Evolutionary conservation across 139 green algal genomes (phyloP).

Genomic region (Tetratostichococcus sp.): DNA sequence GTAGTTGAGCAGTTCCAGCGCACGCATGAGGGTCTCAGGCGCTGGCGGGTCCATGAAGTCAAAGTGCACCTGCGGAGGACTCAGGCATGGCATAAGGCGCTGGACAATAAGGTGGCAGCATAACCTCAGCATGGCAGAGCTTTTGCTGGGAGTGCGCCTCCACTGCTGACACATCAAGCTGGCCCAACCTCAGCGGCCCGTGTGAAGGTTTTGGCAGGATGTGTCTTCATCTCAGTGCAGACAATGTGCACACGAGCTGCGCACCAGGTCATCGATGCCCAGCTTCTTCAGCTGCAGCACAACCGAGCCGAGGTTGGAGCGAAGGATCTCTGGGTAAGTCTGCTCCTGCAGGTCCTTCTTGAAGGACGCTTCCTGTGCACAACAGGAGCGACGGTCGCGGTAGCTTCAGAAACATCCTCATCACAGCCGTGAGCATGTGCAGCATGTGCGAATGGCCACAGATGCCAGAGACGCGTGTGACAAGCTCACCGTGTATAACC

Average conservation of each 20-base stretch:
- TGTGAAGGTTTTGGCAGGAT: too few relatives aligned
- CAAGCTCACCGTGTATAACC: slow-evolving; percentile 86
- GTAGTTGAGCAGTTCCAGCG: slow-evolving; percentile 99
- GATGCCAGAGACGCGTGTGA: too few relatives aligned
- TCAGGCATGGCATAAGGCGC: neutral
- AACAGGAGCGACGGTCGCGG: neutral
- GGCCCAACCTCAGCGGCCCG: too few relatives aligned
- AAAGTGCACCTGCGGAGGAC: slow-evolving; percentile 89
- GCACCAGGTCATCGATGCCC: slow-evolving; percentile 97
- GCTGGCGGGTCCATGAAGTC: slow-evolving; percentile 99
- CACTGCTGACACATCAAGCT: too few relatives aligned
- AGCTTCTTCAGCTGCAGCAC: slow-evolving; percentile 99
- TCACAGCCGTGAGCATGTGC: neutral
- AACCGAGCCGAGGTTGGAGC: slow-evolving; percentile 94
- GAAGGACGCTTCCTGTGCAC: slow-evolving; percentile 72
- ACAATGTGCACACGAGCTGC: too few relatives aligned
- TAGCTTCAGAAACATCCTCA: too few relatives aligned
- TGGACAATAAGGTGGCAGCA: slow-evolving; percentile 14
- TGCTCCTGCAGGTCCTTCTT: slow-evolving; percentile 98
- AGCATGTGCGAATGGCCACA: neutral
- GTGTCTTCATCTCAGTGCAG: too few relatives aligned
- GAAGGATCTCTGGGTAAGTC: slow-evolving; percentile 99
- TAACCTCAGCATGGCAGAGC: too few relatives aligned
- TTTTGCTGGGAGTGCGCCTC: too few relatives aligned
- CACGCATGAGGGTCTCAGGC: slow-evolving; percentile 98